These are phyloP conservation scores for Aspergillus sclerotiicarbonarius DNA, from an alignment of 495 filamentous ascomycete genomes.

Conservation along the genomic window DNA sequence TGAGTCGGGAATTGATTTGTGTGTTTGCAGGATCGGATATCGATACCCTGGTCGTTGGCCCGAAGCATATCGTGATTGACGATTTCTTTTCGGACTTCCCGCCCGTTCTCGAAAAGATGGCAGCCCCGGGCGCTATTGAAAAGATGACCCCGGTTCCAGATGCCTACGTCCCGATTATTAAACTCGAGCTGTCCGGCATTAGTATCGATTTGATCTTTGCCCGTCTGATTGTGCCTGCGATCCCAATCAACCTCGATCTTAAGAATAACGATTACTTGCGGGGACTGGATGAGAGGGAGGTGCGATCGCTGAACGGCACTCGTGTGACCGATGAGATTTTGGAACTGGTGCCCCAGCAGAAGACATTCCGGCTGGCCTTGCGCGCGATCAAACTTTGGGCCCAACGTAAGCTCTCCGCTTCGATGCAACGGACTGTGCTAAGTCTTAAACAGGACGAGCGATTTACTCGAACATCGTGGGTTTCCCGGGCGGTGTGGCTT, in stretches of 20 bases:
- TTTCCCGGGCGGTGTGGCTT: slow-evolving; percentile 94
- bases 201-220: slow-evolving; percentile 95
- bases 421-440: slow-evolving; percentile 5
- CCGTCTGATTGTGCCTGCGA: slow-evolving; percentile 65
- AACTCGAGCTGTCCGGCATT: slow-evolving; percentile 84
- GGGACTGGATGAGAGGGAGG: slow-evolving; percentile 79
- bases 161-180: slow-evolving; percentile 93
- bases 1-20: slow-evolving; percentile 6
- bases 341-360: slow-evolving; percentile 80
- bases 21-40: slow-evolving; percentile 81
- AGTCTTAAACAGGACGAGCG: slow-evolving; percentile 56
- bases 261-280: slow-evolving; percentile 80
- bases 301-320: slow-evolving; percentile 88
- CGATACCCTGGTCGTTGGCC: slow-evolving; percentile 88
- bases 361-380: slow-evolving; percentile 81
- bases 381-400: slow-evolving; percentile 96
- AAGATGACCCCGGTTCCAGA: slow-evolving; percentile 85
- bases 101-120: slow-evolving; percentile 67
- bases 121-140: slow-evolving; percentile 70
- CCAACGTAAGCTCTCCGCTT: slow-evolving; percentile 55
- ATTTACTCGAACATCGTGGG: slow-evolving; percentile 95
- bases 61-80: slow-evolving; percentile 78
- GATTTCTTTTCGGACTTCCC: slow-evolving; percentile 93
- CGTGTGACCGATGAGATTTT: slow-evolving; percentile 91
- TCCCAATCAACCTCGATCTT: slow-evolving; percentile 70